phyloP scores from a whole-genome alignment of 352 stramenopile genomes.

The Phytophthora agathidicida region DNA sequence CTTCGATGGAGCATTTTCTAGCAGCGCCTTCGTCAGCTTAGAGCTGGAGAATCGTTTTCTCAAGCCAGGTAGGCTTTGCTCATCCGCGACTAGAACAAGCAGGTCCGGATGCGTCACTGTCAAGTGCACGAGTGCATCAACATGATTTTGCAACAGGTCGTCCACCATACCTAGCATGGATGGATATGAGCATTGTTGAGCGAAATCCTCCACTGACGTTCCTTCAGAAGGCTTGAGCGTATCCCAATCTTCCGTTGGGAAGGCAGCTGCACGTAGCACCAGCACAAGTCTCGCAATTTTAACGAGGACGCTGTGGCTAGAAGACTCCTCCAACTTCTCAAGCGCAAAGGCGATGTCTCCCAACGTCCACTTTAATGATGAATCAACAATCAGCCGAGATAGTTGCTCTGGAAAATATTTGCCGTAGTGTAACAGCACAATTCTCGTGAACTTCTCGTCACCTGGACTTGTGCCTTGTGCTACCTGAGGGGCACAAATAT shows the following conservation, averaged over 20 bases:
- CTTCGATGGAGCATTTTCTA: slow-evolving; percentile 44
- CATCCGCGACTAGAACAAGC: slow-evolving; percentile 36
- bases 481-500: slow-evolving; percentile 23
- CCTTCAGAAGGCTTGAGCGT: slow-evolving; percentile 12
- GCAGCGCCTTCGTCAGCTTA: slow-evolving; percentile 50
- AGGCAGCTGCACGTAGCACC: slow-evolving; percentile 49
- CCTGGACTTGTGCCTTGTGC: slow-evolving; percentile 6
- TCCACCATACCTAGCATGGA: slow-evolving; percentile 45
- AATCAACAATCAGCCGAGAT: slow-evolving; percentile 72
- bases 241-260: slow-evolving; percentile 37
- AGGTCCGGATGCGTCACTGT: slow-evolving; percentile 69
- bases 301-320: slow-evolving; percentile 56
- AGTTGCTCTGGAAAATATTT: slow-evolving; percentile 80
- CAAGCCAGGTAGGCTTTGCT: neutral
- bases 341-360: slow-evolving; percentile 74
- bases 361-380: slow-evolving; percentile 72
- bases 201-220: slow-evolving; percentile 15
- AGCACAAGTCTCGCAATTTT: slow-evolving; percentile 73
- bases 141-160: slow-evolving; percentile 50
- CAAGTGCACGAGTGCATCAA: slow-evolving; percentile 57
- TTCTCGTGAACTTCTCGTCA: slow-evolving; percentile 60
- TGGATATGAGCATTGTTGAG: slow-evolving; percentile 38
- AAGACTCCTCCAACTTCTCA: slow-evolving; percentile 53
- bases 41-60: slow-evolving; percentile 40
- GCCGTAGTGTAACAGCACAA: slow-evolving; percentile 72